Conservation (phyloP, 2,329 filamentous ascomycete genomes). For the Phoma herbarum region DNA sequence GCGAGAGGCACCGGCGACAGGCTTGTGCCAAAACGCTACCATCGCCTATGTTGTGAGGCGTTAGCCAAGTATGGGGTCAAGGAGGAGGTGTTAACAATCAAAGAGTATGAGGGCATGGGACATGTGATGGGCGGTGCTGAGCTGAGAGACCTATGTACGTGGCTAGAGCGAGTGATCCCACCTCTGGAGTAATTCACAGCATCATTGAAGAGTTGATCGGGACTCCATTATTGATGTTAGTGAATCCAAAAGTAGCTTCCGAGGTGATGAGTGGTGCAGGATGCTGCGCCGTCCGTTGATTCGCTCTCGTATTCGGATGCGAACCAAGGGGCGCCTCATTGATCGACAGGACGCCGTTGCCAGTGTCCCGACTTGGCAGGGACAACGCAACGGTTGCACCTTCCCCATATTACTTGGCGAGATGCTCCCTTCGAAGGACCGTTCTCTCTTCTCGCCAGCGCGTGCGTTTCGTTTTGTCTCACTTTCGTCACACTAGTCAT, state of each 20-base stretch:
- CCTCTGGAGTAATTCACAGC: constrained; percentile 25
- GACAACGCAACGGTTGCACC: constrained; percentile 6
- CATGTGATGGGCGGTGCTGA: constrained; percentile 56
- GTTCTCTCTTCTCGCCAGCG: background rate
- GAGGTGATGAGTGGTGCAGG: background rate
- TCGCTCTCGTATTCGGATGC: constrained; percentile 1
- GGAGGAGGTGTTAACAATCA: constrained; percentile 50
- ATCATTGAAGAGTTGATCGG: background rate
- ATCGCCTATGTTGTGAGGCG: constrained; percentile 54
- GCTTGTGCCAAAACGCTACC: constrained; percentile 57
- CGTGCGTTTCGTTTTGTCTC: constrained; percentile 18
- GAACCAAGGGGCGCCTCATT: constrained; percentile 3
- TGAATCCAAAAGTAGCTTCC: background rate
- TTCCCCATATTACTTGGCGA: constrained; percentile 10
- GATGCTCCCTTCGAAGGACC: constrained; percentile 5
- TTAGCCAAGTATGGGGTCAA: constrained; percentile 52
- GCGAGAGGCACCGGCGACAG: constrained; percentile 58
- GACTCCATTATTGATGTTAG: too few relatives aligned
- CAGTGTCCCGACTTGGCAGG: constrained; percentile 20
- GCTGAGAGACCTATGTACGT: constrained; percentile 57
- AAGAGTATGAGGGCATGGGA: constrained; percentile 60
- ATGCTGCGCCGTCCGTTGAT: background rate
- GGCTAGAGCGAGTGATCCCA: constrained; percentile 54
- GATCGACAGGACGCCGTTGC: constrained; percentile 17
- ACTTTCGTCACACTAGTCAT: constrained; percentile 37